These are phyloP conservation scores for Botrytis galanthina DNA, from an alignment of 2,329 filamentous ascomycete genomes.

Conservation along the genomic window DNA sequence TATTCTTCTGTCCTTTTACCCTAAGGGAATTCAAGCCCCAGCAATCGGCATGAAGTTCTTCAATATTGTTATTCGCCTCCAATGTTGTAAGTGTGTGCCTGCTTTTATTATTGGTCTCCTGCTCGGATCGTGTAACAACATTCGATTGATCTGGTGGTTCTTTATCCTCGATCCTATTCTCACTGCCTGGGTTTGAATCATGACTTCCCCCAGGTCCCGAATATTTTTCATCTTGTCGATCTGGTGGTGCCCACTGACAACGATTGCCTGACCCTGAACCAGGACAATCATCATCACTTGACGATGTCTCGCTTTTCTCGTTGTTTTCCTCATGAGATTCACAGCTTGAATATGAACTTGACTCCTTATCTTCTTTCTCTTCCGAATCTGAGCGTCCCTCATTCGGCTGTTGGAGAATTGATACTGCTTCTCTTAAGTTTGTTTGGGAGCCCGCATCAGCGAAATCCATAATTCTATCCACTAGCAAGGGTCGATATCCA, in stretches of 20 bases:
- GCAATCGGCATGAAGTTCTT: not conserved
- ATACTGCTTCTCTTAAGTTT: not conserved
- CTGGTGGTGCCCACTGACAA: not conserved
- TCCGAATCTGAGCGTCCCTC: not conserved
- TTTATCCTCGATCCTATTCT: rapidly evolving
- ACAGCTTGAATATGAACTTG: not conserved
- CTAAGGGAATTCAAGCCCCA: no score
- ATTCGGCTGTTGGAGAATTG: not conserved
- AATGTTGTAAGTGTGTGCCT: not conserved
- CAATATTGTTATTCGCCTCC: not conserved
- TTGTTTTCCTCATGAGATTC: not conserved
- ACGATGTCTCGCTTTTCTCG: not conserved
- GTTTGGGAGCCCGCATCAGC: not conserved
- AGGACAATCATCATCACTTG: not conserved
- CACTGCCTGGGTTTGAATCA: not conserved
- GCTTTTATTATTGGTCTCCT: not conserved
- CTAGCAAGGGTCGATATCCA: not conserved
- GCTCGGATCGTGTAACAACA: not conserved
- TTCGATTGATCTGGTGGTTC: not conserved
- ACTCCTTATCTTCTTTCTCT: not conserved
- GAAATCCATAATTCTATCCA: not conserved
- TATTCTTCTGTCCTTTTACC: not conserved
- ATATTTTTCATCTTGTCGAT: not conserved
- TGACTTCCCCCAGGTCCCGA: not conserved
- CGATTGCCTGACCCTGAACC: not conserved